Conservation (phyloP, 345 rosid species). For the Dimocarpus longan region DNA sequence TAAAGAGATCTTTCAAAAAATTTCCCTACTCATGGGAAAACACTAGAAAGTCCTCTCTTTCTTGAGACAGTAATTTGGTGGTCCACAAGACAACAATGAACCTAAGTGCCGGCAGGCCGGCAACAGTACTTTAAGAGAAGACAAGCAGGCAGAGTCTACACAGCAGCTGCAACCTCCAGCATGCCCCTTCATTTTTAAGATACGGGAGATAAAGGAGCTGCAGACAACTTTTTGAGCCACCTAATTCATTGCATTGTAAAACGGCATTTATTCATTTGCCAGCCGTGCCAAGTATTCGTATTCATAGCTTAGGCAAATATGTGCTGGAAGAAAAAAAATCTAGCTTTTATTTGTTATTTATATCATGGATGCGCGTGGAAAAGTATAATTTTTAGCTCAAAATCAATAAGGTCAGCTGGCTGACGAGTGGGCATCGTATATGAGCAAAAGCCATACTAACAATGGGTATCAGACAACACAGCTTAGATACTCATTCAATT, state of each 20-base stretch:
- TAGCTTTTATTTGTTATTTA: neutral
- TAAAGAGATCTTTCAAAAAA: neutral
- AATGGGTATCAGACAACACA: neutral
- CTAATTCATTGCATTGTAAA: neutral
- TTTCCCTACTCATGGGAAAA: neutral
- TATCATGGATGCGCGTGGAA: neutral
- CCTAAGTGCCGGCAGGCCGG: neutral
- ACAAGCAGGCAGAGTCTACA: neutral
- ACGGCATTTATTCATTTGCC: neutral
- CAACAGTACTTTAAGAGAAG: neutral
- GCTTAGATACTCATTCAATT: neutral
- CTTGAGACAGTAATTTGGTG: neutral
- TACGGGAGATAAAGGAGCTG: no score
- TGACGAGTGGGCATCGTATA: neutral
- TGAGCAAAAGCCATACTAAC: neutral
- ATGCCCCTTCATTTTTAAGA: neutral
- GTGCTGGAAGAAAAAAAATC: neutral
- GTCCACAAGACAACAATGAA: conserved; percentile 5
- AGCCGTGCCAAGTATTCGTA: neutral
- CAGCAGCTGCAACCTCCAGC: neutral
- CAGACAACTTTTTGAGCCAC: neutral
- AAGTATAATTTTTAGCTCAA: neutral
- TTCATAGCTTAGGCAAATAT: neutral
- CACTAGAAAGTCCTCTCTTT: neutral
- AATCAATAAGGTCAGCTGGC: neutral